Evolutionary conservation across 805 yeast genomes (phyloP), one percentile per base, ranked within the genome.

Genomic region (Pichia phayaonensis): DNA sequence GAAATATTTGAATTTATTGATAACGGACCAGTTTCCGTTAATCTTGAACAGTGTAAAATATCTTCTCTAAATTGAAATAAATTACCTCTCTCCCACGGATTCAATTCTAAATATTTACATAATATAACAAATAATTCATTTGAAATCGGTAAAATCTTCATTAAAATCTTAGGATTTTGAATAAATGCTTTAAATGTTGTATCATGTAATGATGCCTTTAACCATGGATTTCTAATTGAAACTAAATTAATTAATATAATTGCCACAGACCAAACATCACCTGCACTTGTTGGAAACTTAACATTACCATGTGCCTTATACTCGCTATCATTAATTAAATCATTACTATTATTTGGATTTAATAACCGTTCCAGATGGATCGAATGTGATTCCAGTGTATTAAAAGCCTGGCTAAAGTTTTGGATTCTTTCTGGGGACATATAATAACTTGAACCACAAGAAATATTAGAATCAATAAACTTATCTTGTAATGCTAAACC

Each of bases 181-280:
- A 80, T 71, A 64, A 76, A 90, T 24, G 81, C 82, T 52, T 71
- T 71, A 67, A 85, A 90, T 0, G 95, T 77, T 40, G 75, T 68
- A 59, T 83, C 89, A 42, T 76, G 75, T 40, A 79, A 69, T 47
- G 84, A 76, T 12, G 96, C 95, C 57, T 83, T 81, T 46, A 87
- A 78, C 97, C 97, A 90, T 27, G 97, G 96, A 60, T 90, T 90
- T 64, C 95, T 76, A 41, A 86, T 83, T 57, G 95, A 86, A 12
- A 87, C 76, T 48, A 90, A 71, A 63, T 90, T 90, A 55, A 90
- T 81, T 49, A 90, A 70, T 22, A 90, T 82, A 36, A 90, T 83
- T 2, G 90, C 92, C 46, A 90, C 68, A 2, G 95, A 84, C 97
- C 95, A 90, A 27, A 88, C 76, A 61, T 89, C 97, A 44, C 95